phyloP scores from a whole-genome alignment of 495 filamentous ascomycete genomes.

The Aspergillus kassunensis region DNA sequence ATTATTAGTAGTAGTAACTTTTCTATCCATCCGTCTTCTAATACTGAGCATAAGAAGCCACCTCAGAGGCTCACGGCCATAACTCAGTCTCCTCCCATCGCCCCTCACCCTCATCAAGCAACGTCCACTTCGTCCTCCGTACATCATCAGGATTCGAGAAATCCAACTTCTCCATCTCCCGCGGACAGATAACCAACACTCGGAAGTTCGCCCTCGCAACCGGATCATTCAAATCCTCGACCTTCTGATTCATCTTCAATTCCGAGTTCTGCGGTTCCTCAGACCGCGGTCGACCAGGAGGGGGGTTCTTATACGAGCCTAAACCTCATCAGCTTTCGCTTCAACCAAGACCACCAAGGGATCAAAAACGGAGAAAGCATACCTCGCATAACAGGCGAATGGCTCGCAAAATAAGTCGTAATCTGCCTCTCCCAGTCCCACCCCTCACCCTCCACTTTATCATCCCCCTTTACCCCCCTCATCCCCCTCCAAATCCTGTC shows the following conservation, averaged over 20 bases:
- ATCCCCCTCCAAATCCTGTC: conserved; percentile 37
- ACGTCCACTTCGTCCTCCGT: conserved; percentile 63
- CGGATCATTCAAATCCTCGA: conserved; percentile 62
- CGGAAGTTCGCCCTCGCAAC: conserved; percentile 76
- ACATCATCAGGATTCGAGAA: conserved; percentile 61
- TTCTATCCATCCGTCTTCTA: too few species aligned
- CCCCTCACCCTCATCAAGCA: conserved; percentile 33
- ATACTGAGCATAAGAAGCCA: too few species aligned
- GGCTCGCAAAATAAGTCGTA: conserved; percentile 82
- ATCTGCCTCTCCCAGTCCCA: conserved; percentile 76
- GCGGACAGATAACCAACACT: conserved; percentile 76
- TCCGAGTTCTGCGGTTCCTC: conserved; percentile 41
- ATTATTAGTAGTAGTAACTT: too few species aligned
- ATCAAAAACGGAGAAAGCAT: conserved; percentile 19
- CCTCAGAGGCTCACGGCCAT: conserved; percentile 78
- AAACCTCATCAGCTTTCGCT: too few species aligned
- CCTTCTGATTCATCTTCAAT: conserved; percentile 60
- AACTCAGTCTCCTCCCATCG: conserved; percentile 74
- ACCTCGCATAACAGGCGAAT: conserved; percentile 71
- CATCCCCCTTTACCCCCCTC: conserved; percentile 28
- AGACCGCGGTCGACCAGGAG: conserved; percentile 61
- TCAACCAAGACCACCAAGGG: background rate
- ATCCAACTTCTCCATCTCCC: conserved; percentile 75
- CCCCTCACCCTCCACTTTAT: conserved; percentile 17
- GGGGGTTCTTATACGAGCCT: conserved; percentile 72